Conservation (phyloP, 2,329 filamentous ascomycete genomes). For the Colletotrichum musae region DNA sequence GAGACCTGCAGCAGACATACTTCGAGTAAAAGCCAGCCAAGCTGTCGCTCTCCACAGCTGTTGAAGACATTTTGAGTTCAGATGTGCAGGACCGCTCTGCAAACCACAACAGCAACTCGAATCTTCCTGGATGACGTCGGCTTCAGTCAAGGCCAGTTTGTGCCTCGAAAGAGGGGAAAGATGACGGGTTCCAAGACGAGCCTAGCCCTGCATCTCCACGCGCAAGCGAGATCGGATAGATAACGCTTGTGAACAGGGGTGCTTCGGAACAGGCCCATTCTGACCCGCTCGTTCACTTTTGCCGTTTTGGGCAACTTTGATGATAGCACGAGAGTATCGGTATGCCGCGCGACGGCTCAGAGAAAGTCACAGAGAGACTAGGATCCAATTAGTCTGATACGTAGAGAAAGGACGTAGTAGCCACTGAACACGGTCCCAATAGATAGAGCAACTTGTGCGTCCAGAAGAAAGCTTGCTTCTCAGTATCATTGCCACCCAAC, state of each 20-base stretch:
- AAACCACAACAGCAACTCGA: background rate
- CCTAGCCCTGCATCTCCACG: slow-evolving; percentile 14
- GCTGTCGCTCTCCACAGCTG: background rate
- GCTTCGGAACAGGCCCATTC: background rate
- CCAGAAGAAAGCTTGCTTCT: background rate
- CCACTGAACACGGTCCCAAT: too few relatives aligned
- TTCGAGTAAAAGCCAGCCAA: slow-evolving; percentile 2
- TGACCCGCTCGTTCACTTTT: too few relatives aligned
- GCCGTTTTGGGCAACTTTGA: too few relatives aligned
- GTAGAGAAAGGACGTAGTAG: too few relatives aligned
- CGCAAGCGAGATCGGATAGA: slow-evolving; percentile 29
- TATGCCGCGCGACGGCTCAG: too few relatives aligned
- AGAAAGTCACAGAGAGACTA: too few relatives aligned
- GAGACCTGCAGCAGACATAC: background rate
- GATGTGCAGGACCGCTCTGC: background rate
- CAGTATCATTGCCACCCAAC: background rate
- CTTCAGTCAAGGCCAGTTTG: slow-evolving; percentile 17
- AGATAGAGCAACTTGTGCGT: background rate
- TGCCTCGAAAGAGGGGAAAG: slow-evolving; percentile 29
- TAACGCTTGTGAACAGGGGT: background rate
- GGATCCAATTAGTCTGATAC: too few relatives aligned
- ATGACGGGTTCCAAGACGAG: slow-evolving; percentile 13
- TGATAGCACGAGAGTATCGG: too few relatives aligned
- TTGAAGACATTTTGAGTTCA: background rate
- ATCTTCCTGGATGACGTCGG: background rate